Base-by-base conservation (phyloP, 768 basidiomycete genomes). In the Suillus discolor region DNA sequence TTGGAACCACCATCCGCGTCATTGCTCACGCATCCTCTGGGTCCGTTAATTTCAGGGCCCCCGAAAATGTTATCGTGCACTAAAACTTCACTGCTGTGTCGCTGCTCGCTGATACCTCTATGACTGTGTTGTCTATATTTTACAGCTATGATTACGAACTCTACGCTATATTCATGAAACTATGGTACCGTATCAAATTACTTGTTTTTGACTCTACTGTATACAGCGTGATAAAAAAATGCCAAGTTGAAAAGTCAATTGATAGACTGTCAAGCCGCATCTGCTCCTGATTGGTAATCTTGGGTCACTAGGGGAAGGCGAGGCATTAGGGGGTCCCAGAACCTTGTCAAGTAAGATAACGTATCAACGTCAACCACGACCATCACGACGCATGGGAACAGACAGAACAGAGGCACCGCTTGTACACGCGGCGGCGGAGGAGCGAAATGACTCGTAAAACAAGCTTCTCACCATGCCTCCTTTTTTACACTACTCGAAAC, bases 1-100 rank as follows among this genome's bases (percentile, higher is more conserved):
- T 59, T 41, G 57, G 57, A 41, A 59, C 57, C 13, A 59, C 57
- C 25, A 28, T 39, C 6, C 57, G 57, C 9, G 25, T 59, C 57
- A 25, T 59, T 25, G 57, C 57, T 18, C 39, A 59, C 25, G 57
- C 57, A 28, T 59, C 57, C 25, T 41, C 57, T 11, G 57, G 57
- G 23, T 59, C 57, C 18, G 9, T 59, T 28, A 59, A 59, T 59
- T 59, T 59, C 16, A 59, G 39, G 25, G 57, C 23, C 12, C 23
- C 28, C 18, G 39, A 59, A 41, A 41, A 39, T 59, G 39, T 59
- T 25, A 39, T 59, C 16, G 57, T 59, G 2, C 39, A 20, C 16
- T 59, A 6, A 57, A 34, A 20, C 25, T 20, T 59, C 5, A 23
- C 16, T 16, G 11, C 18, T 28, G 39, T 28, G 16, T 59, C 16